Evolutionary conservation across 306 rosid species (phyloP), one percentile per base, ranked within the genome.

Genomic region (Albizia julibrissin): DNA sequence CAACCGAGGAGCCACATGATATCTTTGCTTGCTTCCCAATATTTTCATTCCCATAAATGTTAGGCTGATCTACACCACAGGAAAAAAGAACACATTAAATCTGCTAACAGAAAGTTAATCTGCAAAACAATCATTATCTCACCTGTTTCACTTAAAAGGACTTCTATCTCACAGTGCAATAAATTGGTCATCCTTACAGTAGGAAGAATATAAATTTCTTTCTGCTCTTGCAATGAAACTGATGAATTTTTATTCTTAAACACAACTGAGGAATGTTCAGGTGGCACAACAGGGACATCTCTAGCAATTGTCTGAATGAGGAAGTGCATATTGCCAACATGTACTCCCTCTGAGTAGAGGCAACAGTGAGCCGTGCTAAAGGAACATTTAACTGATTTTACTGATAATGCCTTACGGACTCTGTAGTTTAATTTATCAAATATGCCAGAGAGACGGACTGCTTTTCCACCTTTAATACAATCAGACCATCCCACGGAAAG

Each of bases 201-300:
- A n/a, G 99, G 99, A 80, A 93, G 94, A 85, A 95, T 87, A 89
- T 87, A 88, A 80, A 93, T 89, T 73, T 93, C 97, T 88, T 91
- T 95, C 78, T 95, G 97, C 86, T 89, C 91, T 62, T 85, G 94
- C 89, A 95, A 72, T 49, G 95, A 85, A 80, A 88, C 89, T 24
- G 91, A 84, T 58, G 90, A 86, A 70, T 72, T 89, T 27, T 87
- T 89, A 44, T 76, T 85, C 77, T 83, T 84, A 37, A 59, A 77
- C 54, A 58, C 84, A 27, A 69, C 64, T 3, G 77, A 66, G 54
- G 90, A 88, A 85, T 82, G 83, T 80, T 84, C 91, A 78, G 93
- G 93, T 33, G 76, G 71, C 74, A 64, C 80, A 77, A 89, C 72
- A 78, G 97, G 98, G 77, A 95, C 90, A 64, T 91, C 90, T 86